Conservation (phyloP, 2,329 filamentous ascomycete species). For the Clarireedia monteithiana region DNA sequence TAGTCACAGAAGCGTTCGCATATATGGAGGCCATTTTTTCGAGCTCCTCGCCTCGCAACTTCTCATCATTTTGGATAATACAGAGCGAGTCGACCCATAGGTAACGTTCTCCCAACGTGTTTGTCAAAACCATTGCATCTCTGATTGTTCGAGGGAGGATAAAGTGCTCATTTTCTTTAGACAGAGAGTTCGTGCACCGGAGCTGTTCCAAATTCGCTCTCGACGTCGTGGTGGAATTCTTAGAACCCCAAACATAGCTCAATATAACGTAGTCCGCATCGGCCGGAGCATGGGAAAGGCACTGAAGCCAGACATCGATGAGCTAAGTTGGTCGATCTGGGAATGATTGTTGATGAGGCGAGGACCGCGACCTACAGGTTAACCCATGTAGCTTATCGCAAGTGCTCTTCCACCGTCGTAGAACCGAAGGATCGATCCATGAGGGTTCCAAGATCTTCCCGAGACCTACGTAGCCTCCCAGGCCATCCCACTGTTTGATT, state of each 20-base stretch:
- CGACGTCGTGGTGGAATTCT: neutral
- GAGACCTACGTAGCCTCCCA: neutral
- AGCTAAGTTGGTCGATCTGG: neutral
- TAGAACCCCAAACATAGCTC: neutral
- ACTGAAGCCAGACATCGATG: neutral
- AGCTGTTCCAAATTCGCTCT: neutral
- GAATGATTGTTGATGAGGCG: neutral
- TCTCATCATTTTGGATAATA: conserved; percentile 14
- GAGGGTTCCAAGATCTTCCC: neutral
- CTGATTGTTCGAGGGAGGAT: conserved; percentile 8
- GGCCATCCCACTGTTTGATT: neutral
- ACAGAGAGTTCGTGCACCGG: neutral
- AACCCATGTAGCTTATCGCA: neutral
- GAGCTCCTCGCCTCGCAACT: conserved; percentile 15
- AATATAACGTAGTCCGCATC: neutral
- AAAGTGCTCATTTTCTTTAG: neutral
- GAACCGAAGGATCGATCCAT: neutral
- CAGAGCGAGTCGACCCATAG: conserved; percentile 18
- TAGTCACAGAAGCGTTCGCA: conserved; percentile 16
- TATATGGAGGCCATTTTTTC: conserved; percentile 22
- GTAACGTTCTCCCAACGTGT: conserved; percentile 18
- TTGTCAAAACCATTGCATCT: conserved; percentile 20
- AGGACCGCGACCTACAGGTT: neutral
- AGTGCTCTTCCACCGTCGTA: neutral
- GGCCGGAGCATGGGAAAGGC: neutral